Evolutionary conservation across 805 yeast genomes (phyloP), one percentile per base, ranked within the genome.

Genomic region (Candida gorgasii): DNA sequence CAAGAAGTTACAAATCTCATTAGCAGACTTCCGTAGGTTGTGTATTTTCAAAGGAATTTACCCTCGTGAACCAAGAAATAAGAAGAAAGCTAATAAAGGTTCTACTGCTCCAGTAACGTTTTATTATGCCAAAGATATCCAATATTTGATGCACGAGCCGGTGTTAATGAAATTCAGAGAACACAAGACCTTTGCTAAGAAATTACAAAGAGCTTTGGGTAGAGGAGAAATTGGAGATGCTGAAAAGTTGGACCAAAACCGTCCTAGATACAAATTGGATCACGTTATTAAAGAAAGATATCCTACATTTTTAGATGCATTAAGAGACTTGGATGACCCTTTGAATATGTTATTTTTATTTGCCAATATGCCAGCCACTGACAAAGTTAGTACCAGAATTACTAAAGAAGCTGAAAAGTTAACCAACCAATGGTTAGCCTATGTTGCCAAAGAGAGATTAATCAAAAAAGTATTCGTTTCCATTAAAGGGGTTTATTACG

Each of bases 21-120:
- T 93, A 38, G 97, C 97, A 9, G 99, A 93, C 69, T 93, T 93
- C 79, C 82, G 96, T 70, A 82, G 99, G 59, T 76, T 93, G 60
- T 93, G 99, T 76, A 93, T 93, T 62, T 89, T 93, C 77, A 93
- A 93, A 66, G 99, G 99, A 40, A 90, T 93, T 50, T 93, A 89
- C 62, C 99, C 99, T 42, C 80, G 99, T 63, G 97, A 89, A 61
- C 98, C 98, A 36, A 76, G 90, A 55, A 89, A 88, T 67, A 93
- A 90, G 72, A 89, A 86, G 80, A 90, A 89, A 75, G 97, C 97
- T 46, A 92, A 89, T 67, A 93, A 89, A 67, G 98, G 99, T 16
- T 86, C 96, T n/a, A 88, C 97, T 6, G 95, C 95, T 18, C 96
- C 96, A 36, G 85, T 86, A 17, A 93, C 99, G 3, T 95, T 93